A percentile compares a stretch with the other conserved stretches of the same genome.
phyloP scores from a whole-genome alignment of 257 asterid genomes.

The Salvia hispanica region DNA sequence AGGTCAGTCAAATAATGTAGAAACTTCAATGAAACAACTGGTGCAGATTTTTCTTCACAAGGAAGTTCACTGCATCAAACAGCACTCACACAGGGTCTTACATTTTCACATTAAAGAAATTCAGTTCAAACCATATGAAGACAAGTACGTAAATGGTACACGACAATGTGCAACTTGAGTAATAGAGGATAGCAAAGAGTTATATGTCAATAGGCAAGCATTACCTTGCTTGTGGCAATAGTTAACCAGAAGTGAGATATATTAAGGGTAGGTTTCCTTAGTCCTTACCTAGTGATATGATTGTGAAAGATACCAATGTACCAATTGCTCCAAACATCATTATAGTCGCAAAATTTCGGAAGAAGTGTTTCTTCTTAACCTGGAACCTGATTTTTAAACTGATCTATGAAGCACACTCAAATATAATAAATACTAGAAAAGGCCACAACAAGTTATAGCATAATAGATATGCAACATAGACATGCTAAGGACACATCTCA shows the following conservation, averaged over 20 bases:
- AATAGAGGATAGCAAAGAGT: slow-evolving; percentile 12
- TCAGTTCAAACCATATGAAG: slow-evolving; percentile 26
- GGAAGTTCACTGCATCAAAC: slow-evolving; percentile 26
- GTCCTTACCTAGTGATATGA: slow-evolving; percentile 77
- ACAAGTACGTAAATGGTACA: not conserved
- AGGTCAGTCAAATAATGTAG: no score
- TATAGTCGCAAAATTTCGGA: slow-evolving; percentile 91
- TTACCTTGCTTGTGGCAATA: not conserved
- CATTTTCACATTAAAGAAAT: slow-evolving; percentile 9
- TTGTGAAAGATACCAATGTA: slow-evolving; percentile 76
- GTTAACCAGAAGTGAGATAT: slow-evolving; percentile 19
- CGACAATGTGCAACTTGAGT: not conserved
- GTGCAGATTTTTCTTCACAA: no score
- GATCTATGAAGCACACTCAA: slow-evolving; percentile 30
- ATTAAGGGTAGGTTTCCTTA: slow-evolving; percentile 29
- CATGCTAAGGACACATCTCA: no score
- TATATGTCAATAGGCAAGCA: slow-evolving; percentile 21
- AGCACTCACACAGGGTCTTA: not conserved
- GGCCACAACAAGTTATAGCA: not conserved
- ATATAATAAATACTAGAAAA: slow-evolving; percentile 16
- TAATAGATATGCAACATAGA: no score
- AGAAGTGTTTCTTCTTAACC: slow-evolving; percentile 94
- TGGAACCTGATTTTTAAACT: slow-evolving; percentile 72
- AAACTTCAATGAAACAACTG: no score
- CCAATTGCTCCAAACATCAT: slow-evolving; percentile 93